Evolutionary conservation across 345 rosid species (phyloP), one percentile per base, ranked within the genome.

Genomic region (Eucalyptus shirleyi): DNA sequence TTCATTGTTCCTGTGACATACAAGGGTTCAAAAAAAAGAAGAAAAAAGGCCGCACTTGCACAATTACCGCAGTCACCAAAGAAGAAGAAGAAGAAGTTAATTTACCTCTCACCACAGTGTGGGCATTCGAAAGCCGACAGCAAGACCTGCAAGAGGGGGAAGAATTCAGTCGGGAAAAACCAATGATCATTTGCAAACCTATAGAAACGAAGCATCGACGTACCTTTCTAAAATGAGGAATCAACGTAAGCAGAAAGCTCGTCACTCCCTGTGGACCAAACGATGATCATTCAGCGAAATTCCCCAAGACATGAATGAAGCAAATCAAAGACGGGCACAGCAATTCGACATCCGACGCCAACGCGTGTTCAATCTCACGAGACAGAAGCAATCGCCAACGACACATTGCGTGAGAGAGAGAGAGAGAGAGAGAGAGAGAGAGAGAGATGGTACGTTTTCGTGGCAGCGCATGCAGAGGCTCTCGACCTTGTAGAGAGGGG

Each of bases 391-490:
- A 5, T 77, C 81, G 40, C 69, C 40, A 47, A 85, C 50, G 24
- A n/a, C 60, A 34, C 45, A 10, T 67, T 50, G 51, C 80, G 83
- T 5, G 37, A 32, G 42, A 80, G 24, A 40, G 83, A n/a, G 23
- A 16, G 72, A 32, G 5, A 47, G 86, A 85, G 55, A 85, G 18
- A 50, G 86, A 23, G 30, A 16, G 60, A 26, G 6, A 37, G 85
- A 6, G 17, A 40, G 86, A 42, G 67, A 37, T 26, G 28, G 62
- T 93, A 98, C 99, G 47, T 98, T 98, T 87, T 96, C 96, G 49
- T 93, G 92, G 91, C 99, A 98, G 47, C 96, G 96, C 99, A 98
- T 97, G 90, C 99, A 98, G 89, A 97, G 96, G 91, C 99, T 98
- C 90, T 97, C 99, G 53, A 98, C 95, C 80, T 95, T 91, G 88